Evolutionary conservation across 1,139 yeast species (phyloP), one percentile per base, ranked within the genome.

Genomic region (Saccharomyces hybrid): DNA sequence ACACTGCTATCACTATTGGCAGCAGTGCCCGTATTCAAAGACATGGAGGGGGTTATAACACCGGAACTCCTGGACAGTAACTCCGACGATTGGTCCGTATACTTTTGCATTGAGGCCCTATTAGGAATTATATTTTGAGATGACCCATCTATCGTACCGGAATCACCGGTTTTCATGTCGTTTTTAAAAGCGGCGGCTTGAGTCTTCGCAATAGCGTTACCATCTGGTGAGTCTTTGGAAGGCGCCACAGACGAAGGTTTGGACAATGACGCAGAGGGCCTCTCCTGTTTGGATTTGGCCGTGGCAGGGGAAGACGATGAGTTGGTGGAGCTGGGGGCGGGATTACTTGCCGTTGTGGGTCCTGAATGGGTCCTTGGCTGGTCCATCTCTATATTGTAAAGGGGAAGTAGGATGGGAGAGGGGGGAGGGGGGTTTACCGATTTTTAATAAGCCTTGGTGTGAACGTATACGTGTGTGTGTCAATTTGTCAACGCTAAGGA

Each of bases 331-430:
- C 44, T 38, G 25, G 44, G 44, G 14, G 44, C 26, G 11, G 44
- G 44, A 38, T 38, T 38, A 5, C 44, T 38, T 3, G 60, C 54
- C 25, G 56, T 44, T 2, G 60, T 55, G 7, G 60, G 54, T 23
- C 54, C 51, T 11, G 59, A 56, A n/a, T 57, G 58, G 14, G 60
- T 56, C 51, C 60, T 57, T 34, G 59, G 57, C 48, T 57, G 59
- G 46, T 57, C 58, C 60, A 57, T 57, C 31, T 46, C 48, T 46
- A 2, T 16, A 9, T 16, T 38, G 44, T 11, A 38, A 38, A 20
- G 23, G 23, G 23, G 23, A 20, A 20, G 23, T 20, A 3, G 23
- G 23, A 38, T 13, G 44, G 44, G 11, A 38, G 44, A 38, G 44
- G 44, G 44, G 13, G n/a, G 5, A 9, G 13, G 25, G 44, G 11